A percentile compares a stretch with the other conserved stretches of the same genome.
These are phyloP conservation scores for Plasmodium berghei DNA, from an alignment of 169 alveolate species.

Conservation along the genomic window DNA sequence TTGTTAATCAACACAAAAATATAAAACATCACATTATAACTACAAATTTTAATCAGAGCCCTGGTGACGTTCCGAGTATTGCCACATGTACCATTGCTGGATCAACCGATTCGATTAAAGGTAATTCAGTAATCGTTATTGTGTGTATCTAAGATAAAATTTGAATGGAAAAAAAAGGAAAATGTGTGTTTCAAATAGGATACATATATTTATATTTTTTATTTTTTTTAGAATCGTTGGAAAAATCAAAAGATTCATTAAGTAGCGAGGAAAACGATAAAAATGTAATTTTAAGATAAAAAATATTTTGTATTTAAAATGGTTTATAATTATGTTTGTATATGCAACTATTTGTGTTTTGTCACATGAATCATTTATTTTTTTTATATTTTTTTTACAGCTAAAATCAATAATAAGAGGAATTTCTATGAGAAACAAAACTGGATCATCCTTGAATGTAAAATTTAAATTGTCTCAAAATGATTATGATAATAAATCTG, in stretches of 20 bases:
- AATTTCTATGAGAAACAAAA: slow-evolving; percentile 62
- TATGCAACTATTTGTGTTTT: too few species aligned
- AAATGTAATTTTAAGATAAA: slow-evolving; percentile 38
- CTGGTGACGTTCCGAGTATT: slow-evolving; percentile 45
- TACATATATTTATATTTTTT: not conserved
- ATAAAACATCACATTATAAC: slow-evolving; percentile 67
- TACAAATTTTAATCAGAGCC: slow-evolving; percentile 22
- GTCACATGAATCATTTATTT: not conserved
- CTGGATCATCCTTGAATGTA: slow-evolving; percentile 58
- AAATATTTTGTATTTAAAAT: not conserved
- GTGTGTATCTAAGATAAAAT: not conserved
- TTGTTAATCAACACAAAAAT: slow-evolving; percentile 60
- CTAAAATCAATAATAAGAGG: slow-evolving; percentile 73
- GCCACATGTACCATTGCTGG: slow-evolving; percentile 49
- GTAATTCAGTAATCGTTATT: not conserved
- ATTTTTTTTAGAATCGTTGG: slow-evolving; percentile 37
- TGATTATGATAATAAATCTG: slow-evolving; percentile 13
- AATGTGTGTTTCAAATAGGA: too few species aligned
- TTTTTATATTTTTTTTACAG: slow-evolving; percentile 10
- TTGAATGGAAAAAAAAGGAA: too few species aligned
- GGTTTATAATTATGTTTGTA: not conserved
- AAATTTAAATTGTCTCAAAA: slow-evolving; percentile 40
- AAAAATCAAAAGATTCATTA: slow-evolving; percentile 53
- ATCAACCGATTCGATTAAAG: slow-evolving; percentile 65
- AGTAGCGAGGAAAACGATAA: slow-evolving; percentile 62